Evolutionary conservation across 371 early-diverging fungal species (phyloP).

Genomic region (Apophysomyces trapeziformis): DNA sequence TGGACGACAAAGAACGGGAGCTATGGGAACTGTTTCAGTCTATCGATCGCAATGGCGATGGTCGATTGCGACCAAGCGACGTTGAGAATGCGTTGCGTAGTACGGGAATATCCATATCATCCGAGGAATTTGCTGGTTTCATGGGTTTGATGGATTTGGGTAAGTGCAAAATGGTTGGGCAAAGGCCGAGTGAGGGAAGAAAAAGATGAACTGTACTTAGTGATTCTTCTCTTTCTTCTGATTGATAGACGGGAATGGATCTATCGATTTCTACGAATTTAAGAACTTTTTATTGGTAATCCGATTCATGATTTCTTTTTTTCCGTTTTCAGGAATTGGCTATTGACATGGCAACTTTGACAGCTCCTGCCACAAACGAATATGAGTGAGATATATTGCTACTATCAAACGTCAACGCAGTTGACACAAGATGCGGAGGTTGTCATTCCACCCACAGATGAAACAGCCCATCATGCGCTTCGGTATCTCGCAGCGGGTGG

Average conservation of each 20-base stretch:
- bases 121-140: conserved; percentile 62
- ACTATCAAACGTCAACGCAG: conserved; percentile 64
- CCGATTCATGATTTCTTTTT: too few species aligned
- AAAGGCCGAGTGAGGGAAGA: too few species aligned
- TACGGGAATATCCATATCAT: conserved; percentile 63
- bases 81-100: conserved; percentile 49
- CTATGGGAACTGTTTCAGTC: conserved; percentile 65
- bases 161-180: conserved; percentile 12
- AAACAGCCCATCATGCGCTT: conserved; percentile 47
- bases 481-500: conserved; percentile 80
- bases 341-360: background rate
- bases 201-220: background rate
- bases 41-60: conserved; percentile 62
- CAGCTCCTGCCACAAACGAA: conserved; percentile 41
- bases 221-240: conserved; percentile 1
- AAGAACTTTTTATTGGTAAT: conserved; percentile 70
- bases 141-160: conserved; percentile 63
- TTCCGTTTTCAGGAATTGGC: too few species aligned
- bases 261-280: conserved; percentile 71
- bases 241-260: conserved; percentile 58
- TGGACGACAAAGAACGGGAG: conserved; percentile 63
- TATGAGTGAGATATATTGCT: conserved; percentile 66
- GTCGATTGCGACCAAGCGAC: conserved; percentile 59
- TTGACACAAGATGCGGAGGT: conserved; percentile 73
- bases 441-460: conserved; percentile 61